Conservation (phyloP, 768 basidiomycete species). For the Phlegmacium glaucopus region DNA sequence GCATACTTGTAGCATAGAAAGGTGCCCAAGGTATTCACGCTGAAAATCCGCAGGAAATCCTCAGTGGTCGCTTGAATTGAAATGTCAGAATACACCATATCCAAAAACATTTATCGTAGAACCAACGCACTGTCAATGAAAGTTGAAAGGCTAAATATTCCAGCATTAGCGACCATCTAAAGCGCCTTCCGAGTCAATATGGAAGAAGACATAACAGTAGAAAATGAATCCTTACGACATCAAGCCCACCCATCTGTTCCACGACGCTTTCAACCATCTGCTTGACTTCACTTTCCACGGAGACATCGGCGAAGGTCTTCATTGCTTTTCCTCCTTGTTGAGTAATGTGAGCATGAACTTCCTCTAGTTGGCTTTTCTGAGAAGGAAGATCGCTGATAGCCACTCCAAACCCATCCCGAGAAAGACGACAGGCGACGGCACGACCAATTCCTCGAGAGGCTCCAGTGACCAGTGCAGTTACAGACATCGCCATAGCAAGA, state of each 20-base stretch:
- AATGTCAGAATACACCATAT: slow-evolving; percentile 31
- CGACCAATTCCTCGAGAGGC: slow-evolving; percentile 45
- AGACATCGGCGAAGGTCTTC: slow-evolving; percentile 34
- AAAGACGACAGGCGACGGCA: slow-evolving; percentile 44
- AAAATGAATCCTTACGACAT: slow-evolving; percentile 36
- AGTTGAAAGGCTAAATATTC: slow-evolving; percentile 21
- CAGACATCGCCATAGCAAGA: too few relatives aligned
- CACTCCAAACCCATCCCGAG: slow-evolving; percentile 43
- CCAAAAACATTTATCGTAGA: slow-evolving; percentile 31
- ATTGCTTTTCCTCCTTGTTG: slow-evolving; percentile 20
- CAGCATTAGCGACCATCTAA: slow-evolving; percentile 47
- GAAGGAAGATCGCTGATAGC: slow-evolving; percentile 41
- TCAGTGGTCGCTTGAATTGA: slow-evolving; percentile 20
- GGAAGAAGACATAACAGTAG: not conserved
- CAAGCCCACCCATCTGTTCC: slow-evolving; percentile 38
- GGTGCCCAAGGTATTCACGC: slow-evolving; percentile 33
- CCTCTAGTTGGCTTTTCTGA: slow-evolving; percentile 23
- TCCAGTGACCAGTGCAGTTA: slow-evolving; percentile 32
- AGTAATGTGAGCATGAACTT: slow-evolving; percentile 24
- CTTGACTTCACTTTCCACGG: slow-evolving; percentile 38
- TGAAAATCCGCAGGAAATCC: slow-evolving; percentile 28
- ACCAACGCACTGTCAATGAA: slow-evolving; percentile 23
- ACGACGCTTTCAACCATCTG: slow-evolving; percentile 31
- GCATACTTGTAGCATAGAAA: slow-evolving; percentile 42
- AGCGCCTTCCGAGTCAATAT: not conserved